Conservation (phyloP, 331 rosid genomes). For the Malus hybrid region DNA sequence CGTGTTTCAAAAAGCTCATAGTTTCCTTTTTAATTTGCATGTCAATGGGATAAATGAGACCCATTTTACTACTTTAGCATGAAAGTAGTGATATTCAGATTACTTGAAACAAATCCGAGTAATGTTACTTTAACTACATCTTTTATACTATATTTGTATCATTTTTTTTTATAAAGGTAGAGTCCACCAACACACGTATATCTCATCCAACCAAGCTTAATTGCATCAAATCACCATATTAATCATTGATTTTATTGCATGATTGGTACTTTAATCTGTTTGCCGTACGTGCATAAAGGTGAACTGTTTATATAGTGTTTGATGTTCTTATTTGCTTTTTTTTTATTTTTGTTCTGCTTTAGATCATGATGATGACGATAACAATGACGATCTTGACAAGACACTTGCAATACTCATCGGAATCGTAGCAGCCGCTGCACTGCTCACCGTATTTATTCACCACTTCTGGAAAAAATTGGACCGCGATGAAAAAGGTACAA, state of each 20-base stretch:
- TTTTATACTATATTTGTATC: no score
- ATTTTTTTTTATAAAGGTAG: accelerated
- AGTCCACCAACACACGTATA: accelerated
- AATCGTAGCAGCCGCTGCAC: slow-evolving; percentile 67
- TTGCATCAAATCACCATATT: neutral
- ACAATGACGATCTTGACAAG: slow-evolving; percentile 61
- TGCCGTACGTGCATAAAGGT: slow-evolving; percentile 5
- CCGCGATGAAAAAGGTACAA: slow-evolving; percentile 18
- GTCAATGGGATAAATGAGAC: neutral
- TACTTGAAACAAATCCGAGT: neutral
- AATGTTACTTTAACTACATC: accelerated
- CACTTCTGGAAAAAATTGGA: slow-evolving; percentile 42
- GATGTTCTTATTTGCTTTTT: neutral
- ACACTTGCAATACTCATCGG: slow-evolving; percentile 82
- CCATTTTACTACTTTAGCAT: neutral
- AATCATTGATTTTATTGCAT: neutral
- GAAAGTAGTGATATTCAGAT: neutral
- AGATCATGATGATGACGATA: slow-evolving; percentile 8
- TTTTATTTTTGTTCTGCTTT: neutral
- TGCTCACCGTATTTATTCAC: slow-evolving; percentile 56
- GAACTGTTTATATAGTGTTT: neutral
- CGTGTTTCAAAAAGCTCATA: neutral
- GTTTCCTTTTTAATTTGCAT: neutral
- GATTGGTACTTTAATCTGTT: neutral
- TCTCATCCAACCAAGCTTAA: neutral